These are phyloP conservation scores for Hemileccinum rubropunctum DNA, from an alignment of 768 basidiomycete species.

Conservation along the genomic window DNA sequence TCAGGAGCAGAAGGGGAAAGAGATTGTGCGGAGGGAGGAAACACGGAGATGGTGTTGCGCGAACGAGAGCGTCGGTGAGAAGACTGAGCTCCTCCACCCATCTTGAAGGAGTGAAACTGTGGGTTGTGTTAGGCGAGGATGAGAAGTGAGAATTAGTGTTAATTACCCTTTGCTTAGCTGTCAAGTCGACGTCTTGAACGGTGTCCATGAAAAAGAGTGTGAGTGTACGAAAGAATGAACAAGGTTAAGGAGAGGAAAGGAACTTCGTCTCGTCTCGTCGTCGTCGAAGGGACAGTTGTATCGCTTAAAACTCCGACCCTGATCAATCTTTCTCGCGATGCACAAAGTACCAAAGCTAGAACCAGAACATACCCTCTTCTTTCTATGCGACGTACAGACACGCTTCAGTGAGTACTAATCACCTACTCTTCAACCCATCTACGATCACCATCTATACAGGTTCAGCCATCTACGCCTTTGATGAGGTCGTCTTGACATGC, in stretches of 20 bases:
- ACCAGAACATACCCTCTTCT: constrained; percentile 52
- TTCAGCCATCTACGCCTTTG: constrained; percentile 64
- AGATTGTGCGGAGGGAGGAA: constrained; percentile 37
- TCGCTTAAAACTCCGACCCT: constrained; percentile 27
- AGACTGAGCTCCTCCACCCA: constrained; percentile 47
- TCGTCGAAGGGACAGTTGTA: constrained; percentile 25
- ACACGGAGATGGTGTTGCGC: constrained; percentile 50
- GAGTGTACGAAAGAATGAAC: constrained; percentile 29
- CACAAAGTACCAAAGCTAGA: constrained; percentile 32
- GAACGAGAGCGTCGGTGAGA: constrained; percentile 55
- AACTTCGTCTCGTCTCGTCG: constrained; percentile 1
- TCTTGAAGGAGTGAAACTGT: constrained; percentile 73
- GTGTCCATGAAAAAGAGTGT: constrained; percentile 40
- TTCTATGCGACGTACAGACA: constrained; percentile 83
- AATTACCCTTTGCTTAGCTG: constrained; percentile 35
- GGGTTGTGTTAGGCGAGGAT: neutral
- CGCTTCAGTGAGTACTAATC: constrained; percentile 71
- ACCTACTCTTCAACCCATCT: too few relatives aligned
- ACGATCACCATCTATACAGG: constrained; percentile 29
- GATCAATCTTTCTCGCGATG: constrained; percentile 19
- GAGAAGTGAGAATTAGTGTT: neutral
- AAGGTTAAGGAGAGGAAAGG: too few relatives aligned
- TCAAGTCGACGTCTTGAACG: neutral
- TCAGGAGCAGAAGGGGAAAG: constrained; percentile 38
- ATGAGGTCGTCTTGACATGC: constrained; percentile 63